Evolutionary conservation across 2,329 filamentous ascomycete genomes (phyloP), one percentile per base, ranked within the genome.

Genomic region (Diaporthe aspalathi): DNA sequence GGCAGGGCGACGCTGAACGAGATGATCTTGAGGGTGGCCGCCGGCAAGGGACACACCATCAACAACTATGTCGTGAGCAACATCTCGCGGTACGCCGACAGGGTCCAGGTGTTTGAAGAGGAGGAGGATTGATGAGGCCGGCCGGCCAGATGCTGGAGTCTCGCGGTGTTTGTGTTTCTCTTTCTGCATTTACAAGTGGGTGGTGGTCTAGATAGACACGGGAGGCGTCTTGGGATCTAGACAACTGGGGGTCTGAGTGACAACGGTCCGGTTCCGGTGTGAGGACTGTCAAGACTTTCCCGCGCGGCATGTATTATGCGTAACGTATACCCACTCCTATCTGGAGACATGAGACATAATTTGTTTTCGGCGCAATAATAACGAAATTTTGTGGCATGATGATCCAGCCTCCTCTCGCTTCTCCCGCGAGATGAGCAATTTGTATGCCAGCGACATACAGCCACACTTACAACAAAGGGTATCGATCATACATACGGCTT

Each of bases 1-100:
- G 96, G 96, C 1, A 86, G 96, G 38, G 91, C 94, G 75, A 94
- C 90, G 40, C 86, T 99, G 32, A 99, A 99, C 77, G 96, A 99
- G 81, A 84, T 98, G 63, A 92, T 99, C 60, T 82, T 99, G 72
- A 88, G 91, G 67, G 92, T 99, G 12, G 96, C 94, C 0, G 94
- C 94, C 0, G 96, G 96, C 0, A 91, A 90, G 76, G 96, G 96
- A 5, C 88, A 95, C 72, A 86, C 90, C 35, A 95, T 99, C 74
- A 85, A 92, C 62, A 90, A 97, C 73, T 90, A 88, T 57, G 89
- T 97, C 27, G 87, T 93, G 67, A 97, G 94, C 74, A 92, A 93
- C 72, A 98, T 99, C 73, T 83, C 82, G 45, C 88, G 94, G 77
- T 98, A 98, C 80, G 91, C 94, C 0, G 91, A 92, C 43, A 94